Evolutionary conservation across 1,284 basidiomycete species (phyloP).

Genomic region (Amylostereum areolatum): DNA sequence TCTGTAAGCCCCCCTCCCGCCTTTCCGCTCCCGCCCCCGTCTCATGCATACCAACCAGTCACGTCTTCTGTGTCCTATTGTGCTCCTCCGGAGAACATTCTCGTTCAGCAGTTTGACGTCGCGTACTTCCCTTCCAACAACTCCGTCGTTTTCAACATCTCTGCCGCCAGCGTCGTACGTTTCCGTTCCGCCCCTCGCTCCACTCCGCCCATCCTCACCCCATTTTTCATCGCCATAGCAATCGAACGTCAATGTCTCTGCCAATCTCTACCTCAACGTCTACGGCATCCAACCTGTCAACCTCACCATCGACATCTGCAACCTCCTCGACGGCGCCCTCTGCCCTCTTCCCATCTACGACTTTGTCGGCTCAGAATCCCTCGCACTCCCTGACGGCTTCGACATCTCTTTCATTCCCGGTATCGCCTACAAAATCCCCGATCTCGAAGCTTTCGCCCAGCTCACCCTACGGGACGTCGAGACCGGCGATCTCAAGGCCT

Average conservation of each 20-base stretch:
- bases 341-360: conserved; percentile 87
- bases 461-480: conserved; percentile 67
- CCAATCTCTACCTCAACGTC: conserved; percentile 73
- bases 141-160: conserved; percentile 70
- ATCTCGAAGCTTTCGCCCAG: conserved; percentile 87
- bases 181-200: conserved; percentile 6
- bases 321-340: conserved; percentile 67
- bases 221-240: conserved; percentile 39
- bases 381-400: conserved; percentile 62
- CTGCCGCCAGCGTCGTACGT: conserved; percentile 68
- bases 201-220: conserved; percentile 23
- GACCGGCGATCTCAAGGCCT: conserved; percentile 74
- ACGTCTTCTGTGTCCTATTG: conserved; percentile 89
- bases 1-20: conserved; percentile 40
- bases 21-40: conserved; percentile 8
- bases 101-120: conserved; percentile 78
- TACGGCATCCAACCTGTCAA: conserved; percentile 80
- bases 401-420: conserved; percentile 59
- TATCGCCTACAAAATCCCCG: conserved; percentile 85
- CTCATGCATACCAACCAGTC: conserved; percentile 33
- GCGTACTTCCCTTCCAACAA: conserved; percentile 67
- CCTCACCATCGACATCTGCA: conserved; percentile 74
- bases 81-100: conserved; percentile 70
- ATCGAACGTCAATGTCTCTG: conserved; percentile 71
- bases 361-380: conserved; percentile 76